Evolutionary conservation across 208 protist genomes (phyloP), one percentile per base, ranked within the genome.

Genomic region (Leishmania amazonensis): DNA sequence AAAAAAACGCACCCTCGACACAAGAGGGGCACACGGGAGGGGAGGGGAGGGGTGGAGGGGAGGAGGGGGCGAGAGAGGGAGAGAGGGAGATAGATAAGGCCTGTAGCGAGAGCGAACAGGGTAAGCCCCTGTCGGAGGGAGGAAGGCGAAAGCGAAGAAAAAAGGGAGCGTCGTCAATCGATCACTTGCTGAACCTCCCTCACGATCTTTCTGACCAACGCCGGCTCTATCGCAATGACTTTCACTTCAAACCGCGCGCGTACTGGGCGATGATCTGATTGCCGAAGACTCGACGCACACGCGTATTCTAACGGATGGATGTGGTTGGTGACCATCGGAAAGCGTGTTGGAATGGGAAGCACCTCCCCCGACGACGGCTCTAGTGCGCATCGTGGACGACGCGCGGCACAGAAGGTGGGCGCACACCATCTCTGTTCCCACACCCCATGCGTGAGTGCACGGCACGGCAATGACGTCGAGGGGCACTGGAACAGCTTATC

Each of bases 251-350:
- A 96, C 40, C 89, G 85, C n/a, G 90, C 89, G 38, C 84, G 88
- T 58, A 96, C 93, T 11, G 93, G 93, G 19, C 91, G 86, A 42
- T 96, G 93, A 75, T 96, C 93, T 11, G 93, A 96, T 76, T 92
- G 87, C 73, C 83, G 83, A 79, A 96, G 80, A 21, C 24, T 19
- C 65, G 79, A 57, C 40, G 93, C 85, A 83, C 78, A 80, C 58
- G 81, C 81, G 76, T 96, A 96, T 76, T 88, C 87, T 19, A 91
- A 54, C 21, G 87, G 86, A 21, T 78, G 31, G 21, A 93, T 83
- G 71, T 81, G 75, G 74, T 96, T 96, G 9, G 81, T 84, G n/a
- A 93, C 70, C 82, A 88, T 88, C 1, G 88, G 90, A 60, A 93
- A 92, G 47, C 86, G 86, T 17, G 38, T 17, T 53, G 75, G 75